phyloP scores from a whole-genome alignment of 2,329 filamentous ascomycete genomes.

The Colletotrichum falcatum region DNA sequence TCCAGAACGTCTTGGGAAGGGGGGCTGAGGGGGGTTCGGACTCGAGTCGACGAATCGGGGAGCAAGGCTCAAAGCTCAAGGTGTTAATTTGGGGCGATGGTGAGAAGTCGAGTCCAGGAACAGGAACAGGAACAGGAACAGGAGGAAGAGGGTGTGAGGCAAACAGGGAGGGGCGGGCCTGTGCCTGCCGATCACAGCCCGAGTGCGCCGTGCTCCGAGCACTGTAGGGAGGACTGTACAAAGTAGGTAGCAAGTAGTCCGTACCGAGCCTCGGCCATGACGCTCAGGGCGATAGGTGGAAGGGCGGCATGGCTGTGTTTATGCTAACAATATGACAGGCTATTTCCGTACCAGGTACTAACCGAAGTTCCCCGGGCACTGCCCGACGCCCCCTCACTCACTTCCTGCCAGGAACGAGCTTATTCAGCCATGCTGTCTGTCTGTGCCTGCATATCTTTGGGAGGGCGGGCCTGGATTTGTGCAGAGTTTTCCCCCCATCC shows the following conservation, averaged over 20 bases:
- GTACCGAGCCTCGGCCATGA: background rate
- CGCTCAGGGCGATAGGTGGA: background rate
- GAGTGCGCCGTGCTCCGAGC: conserved; percentile 20
- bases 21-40: conserved; percentile 1
- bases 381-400: background rate
- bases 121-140: too few relatives aligned
- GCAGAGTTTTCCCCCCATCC: background rate
- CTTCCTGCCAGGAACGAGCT: conserved; percentile 27
- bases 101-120: conserved; percentile 24
- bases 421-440: conserved; percentile 24
- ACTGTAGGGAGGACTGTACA: conserved; percentile 24
- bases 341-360: background rate
- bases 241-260: too few relatives aligned
- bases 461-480: conserved; percentile 2
- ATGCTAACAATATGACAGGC: background rate
- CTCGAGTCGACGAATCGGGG: conserved; percentile 31
- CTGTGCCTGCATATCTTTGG: conserved; percentile 17
- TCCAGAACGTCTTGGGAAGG: conserved; percentile 4
- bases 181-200: conserved; percentile 38
- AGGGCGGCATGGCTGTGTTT: accelerated
- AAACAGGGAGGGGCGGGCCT: conserved; percentile 1
- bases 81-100: conserved; percentile 9
- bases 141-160: conserved; percentile 33
- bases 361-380: conserved; percentile 9
- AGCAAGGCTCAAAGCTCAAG: conserved; percentile 14